Conservation (phyloP, 2,329 filamentous ascomycete species). For the Fonsecaea pugnacius region DNA sequence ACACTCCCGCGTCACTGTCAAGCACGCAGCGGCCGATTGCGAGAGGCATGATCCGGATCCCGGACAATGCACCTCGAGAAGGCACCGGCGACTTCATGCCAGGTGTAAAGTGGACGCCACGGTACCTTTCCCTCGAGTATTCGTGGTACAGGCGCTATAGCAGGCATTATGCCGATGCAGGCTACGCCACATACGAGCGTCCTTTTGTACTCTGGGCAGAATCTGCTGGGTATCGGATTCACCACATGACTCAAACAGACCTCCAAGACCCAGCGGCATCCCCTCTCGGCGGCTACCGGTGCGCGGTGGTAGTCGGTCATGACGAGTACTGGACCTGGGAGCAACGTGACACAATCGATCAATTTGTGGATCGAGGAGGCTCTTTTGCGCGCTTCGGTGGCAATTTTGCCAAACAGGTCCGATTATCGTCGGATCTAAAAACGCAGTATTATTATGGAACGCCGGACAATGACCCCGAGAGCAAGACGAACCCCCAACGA, state of each 20-base stretch:
- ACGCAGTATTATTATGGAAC: neutral
- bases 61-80: conserved; percentile 9
- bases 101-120: neutral
- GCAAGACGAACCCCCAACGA: neutral
- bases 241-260: conserved; percentile 9
- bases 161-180: conserved; percentile 7
- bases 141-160: conserved; percentile 6
- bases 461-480: neutral
- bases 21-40: conserved; percentile 6
- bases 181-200: conserved; percentile 6
- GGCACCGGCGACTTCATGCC: neutral
- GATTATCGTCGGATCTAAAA: neutral
- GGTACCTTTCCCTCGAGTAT: conserved; percentile 6
- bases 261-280: neutral
- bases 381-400: conserved; percentile 2
- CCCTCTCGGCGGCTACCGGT: neutral
- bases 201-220: conserved; percentile 6
- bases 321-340: conserved; percentile 13
- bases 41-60: conserved; percentile 8
- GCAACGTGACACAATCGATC: conserved; percentile 8
- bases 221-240: neutral
- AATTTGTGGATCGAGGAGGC: neutral
- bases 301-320: conserved; percentile 3
- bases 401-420: neutral
- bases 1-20: neutral